phyloP scores from a whole-genome alignment of 192 early-diverging fungal genomes.

The Coemansia sp. region DNA sequence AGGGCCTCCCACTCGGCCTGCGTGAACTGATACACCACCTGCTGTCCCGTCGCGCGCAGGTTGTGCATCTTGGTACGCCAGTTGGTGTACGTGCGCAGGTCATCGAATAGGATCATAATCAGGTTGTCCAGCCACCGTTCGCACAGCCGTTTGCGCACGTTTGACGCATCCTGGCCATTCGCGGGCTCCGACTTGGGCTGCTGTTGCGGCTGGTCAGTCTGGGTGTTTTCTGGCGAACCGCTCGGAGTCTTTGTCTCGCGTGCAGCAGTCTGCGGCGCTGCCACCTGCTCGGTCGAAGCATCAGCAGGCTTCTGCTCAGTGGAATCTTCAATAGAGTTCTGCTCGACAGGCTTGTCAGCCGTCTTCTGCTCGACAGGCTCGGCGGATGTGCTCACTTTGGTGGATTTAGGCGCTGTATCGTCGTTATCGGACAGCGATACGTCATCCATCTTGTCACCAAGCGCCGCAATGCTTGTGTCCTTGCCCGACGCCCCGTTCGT shows the following conservation, averaged over 20 bases:
- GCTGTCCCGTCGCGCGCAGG: slow-evolving; percentile 49
- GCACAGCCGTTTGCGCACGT: slow-evolving; percentile 86
- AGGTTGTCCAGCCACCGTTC: slow-evolving; percentile 99
- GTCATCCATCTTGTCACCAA: slow-evolving; percentile 53
- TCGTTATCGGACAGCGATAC: slow-evolving; percentile 44
- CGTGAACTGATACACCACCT: slow-evolving; percentile 85
- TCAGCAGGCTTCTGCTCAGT: neutral
- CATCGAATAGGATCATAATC: slow-evolving; percentile 98
- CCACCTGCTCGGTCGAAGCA: slow-evolving; percentile 24
- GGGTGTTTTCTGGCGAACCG: neutral
- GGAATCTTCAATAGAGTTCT: neutral
- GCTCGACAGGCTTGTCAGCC: neutral
- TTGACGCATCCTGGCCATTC: neutral
- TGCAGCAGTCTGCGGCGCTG: slow-evolving; percentile 28
- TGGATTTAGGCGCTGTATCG: neutral
- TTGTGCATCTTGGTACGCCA: slow-evolving; percentile 82
- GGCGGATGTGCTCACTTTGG: neutral
- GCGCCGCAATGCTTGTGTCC: slow-evolving; percentile 24
- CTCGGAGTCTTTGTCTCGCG: slow-evolving; percentile 11
- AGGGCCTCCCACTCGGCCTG: slow-evolving; percentile 98
- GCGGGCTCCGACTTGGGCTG: neutral
- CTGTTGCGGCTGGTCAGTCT: neutral
- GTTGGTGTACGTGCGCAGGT: slow-evolving; percentile 91
- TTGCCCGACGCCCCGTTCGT: slow-evolving; percentile 8
- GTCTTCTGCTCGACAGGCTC: slow-evolving; percentile 5